Evolutionary conservation across 73 alveolate species (phyloP), one percentile per base, ranked within the genome.

Genomic region (Stentor coeruleus): DNA sequence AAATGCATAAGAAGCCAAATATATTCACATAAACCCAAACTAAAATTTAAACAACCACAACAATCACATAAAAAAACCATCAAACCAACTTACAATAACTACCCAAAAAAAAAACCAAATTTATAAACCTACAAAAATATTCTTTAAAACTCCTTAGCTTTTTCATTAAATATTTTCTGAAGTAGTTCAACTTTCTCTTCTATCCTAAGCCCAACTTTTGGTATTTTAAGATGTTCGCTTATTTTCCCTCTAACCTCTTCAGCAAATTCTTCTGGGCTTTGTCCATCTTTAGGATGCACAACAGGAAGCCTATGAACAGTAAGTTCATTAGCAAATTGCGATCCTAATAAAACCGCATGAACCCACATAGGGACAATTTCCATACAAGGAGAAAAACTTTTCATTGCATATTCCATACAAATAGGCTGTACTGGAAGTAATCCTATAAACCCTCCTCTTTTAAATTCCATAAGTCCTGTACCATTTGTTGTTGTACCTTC

Each of bases 401-500:
- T 73, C 20, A 82, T 39, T 55, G 58, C 39, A 76, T 91, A 88
- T 36, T 91, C 88, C 73, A 95, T 66, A 74, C 88, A 86, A 35
- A 86, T 77, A 33, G 98, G 98, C 88, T 91, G 89, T 28, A 96
- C 89, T 14, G 98, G 95, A 38, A 86, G 58, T 39, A 95, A 81
- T 26, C 91, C 83, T 41, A 35, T 83, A 81, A 96, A 96, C 6
- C 98, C 98, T 2, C 99, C 99, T 84, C 90, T 95, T 86, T 93
- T 95, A 89, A 95, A 96, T 3, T 83, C 74, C 55, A 90, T 66
- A 35, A 96, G 81, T 73, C 86, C 86, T 75, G 92, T 89, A 30
- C 94, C 92, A 82, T 95, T 95, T 28, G 98, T 88, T n/a, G 99
- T 92, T 2, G 98, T 91, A 6, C 99, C 99, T 85, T 96, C 99